Base-by-base conservation (phyloP, 2,329 filamentous ascomycete species). In the Calonectria pauciramosa region DNA sequence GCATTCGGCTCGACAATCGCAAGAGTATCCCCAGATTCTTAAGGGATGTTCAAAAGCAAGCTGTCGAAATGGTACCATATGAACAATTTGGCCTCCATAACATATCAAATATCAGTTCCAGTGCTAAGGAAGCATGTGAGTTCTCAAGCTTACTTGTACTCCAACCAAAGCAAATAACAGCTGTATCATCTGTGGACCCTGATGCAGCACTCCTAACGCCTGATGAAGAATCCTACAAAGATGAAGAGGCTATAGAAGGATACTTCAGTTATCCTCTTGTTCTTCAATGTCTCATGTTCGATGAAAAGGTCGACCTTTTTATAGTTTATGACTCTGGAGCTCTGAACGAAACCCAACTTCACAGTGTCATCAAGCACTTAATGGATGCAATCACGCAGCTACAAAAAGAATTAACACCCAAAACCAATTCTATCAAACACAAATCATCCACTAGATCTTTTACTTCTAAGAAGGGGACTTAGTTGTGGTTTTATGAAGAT, bases 1-100 rank as follows among this genome's bases (percentile, higher is more conserved):
- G 86, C 4, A 80, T 88, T 4, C 80, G 75, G 10, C 65, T 87
- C 14, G 79, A 82, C 88, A 65, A 6, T 16, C 72, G 26, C 63
- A 34, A 1, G 75, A 59, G 52, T 32, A 36, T 80, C 0, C 20
- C 56, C 0, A 65, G 78, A 1, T 71, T 74, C 36, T 60, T 82
- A 0, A 20, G 69, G 0, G 28, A 59, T 0, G 28, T 80, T 1
- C 80, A 80, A 26, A n/a, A 71, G 3, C 70, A 79, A 32, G 64
- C 74, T 2, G 38, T 70, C 1, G 75, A 77, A 3, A 79, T 76
- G 68, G 76, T 80, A 13, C 66, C 73, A 0, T 78, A 72, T 28
- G 79, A 80, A 14, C 78, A 81, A 9, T 34, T 63, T 4, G 80
- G 80, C 1, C 41, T 81, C 4, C 76, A 78, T 9, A 73, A 76